Evolutionary conservation across 495 filamentous ascomycete genomes (phyloP), one percentile per base, ranked within the genome.

Genomic region (Gamarada debralockiae): DNA sequence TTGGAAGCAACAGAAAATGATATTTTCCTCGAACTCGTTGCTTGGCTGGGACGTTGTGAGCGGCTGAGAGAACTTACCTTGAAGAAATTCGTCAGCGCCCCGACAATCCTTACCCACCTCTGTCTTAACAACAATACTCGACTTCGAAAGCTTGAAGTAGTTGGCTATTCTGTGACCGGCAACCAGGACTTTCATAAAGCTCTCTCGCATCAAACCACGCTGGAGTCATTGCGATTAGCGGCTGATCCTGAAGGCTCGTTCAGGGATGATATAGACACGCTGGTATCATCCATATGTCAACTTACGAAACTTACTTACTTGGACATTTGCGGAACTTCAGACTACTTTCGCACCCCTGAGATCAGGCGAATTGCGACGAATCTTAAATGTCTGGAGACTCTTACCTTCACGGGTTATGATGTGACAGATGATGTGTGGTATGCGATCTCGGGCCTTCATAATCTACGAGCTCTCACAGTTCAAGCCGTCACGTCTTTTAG

Each of bases 31-130:
- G 71, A 78, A 37, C 70, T 81, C 24, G 65, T 79, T 14, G 60
- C 64, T 0, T 85, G 81, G 78, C 66, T 85, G 14, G 60, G 71
- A 25, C 69, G 70, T 7, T 90, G 86, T 63, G 69, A 72, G 31
- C 64, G 62, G 5, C 70, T 90, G 13, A 68, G 62, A 31, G 60
- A 68, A 8, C 61, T 90, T 7, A 68, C 67, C 9, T 64, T 90
- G 24, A 59, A 60, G 20, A 66, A 70, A 33, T 65, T 89, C n/a
- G 56, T 72, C 2, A 71, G 74, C 23, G 75, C 74, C 22, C 60
- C 79, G 1, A 56, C 63, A 4, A 65, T 90, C 3, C 58, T 86
- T 2, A 72, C 73, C 7, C 71, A 80, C 12, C 60, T 83, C 4
- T 57, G 53, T 2, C 27, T 59, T 41, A 71, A 74, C 18, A 66